phyloP scores from a whole-genome alignment of 2,329 filamentous ascomycete genomes.

The Colletotrichum shisoi region DNA sequence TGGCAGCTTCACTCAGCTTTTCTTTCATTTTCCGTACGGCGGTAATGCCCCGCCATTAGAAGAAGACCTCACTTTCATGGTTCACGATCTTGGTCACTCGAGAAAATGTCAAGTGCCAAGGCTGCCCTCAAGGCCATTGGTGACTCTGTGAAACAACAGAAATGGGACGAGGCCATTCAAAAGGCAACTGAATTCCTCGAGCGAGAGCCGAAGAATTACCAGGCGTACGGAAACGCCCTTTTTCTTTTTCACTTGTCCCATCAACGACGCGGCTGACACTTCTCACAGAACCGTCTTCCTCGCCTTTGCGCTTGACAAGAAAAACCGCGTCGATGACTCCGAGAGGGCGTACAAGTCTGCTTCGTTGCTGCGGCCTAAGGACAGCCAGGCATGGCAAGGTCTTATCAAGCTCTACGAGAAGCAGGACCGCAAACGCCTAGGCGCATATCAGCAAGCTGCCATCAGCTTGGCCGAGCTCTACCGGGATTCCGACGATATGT shows the following conservation, averaged over 20 bases:
- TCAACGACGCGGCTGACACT: slow-evolving; percentile 30
- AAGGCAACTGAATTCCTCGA: slow-evolving; percentile 74
- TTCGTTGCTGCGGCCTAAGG: slow-evolving; percentile 72
- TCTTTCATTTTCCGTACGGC: background rate
- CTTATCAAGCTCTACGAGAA: slow-evolving; percentile 85
- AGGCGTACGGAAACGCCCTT: slow-evolving; percentile 65
- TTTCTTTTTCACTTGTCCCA: background rate
- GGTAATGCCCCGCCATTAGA: slow-evolving; percentile 33
- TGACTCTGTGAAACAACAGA: slow-evolving; percentile 76
- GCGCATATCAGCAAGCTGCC: slow-evolving; percentile 76
- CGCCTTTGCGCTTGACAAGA: slow-evolving; percentile 83
- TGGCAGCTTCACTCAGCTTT: background rate
- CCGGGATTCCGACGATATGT: slow-evolving; percentile 69
- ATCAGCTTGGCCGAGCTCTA: slow-evolving; percentile 79
- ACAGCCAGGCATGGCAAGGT: slow-evolving; percentile 90
- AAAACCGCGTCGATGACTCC: slow-evolving; percentile 73
- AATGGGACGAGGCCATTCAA: slow-evolving; percentile 77
- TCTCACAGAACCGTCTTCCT: slow-evolving; percentile 69
- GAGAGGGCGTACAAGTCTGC: slow-evolving; percentile 80
- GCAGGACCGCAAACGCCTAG: slow-evolving; percentile 72
- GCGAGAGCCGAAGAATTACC: slow-evolving; percentile 80
- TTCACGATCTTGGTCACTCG: slow-evolving; percentile 1
- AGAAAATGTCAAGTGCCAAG: slow-evolving; percentile 67
- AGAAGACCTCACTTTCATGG: slow-evolving; percentile 34
- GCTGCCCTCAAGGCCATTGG: slow-evolving; percentile 82